phyloP scores from a whole-genome alignment of 2,329 filamentous ascomycete species.

The Xylaria sp. region DNA sequence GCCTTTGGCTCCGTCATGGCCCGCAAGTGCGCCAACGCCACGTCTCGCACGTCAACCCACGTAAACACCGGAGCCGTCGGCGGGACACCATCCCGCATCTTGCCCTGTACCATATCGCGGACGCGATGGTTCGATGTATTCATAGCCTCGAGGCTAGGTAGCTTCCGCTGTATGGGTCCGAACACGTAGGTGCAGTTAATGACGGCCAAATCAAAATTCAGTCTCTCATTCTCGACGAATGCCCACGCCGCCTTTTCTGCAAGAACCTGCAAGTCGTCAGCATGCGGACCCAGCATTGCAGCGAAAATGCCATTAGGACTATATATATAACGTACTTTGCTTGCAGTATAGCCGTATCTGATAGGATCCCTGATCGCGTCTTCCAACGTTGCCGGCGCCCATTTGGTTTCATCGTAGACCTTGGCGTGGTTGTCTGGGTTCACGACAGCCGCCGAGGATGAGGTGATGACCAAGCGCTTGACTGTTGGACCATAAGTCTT shows the following conservation, averaged over 20 bases:
- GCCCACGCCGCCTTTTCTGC: constrained; percentile 72
- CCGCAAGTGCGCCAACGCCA: constrained; percentile 67
- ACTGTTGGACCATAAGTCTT: constrained; percentile 55
- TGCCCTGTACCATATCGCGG: constrained; percentile 66
- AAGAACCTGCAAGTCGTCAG: constrained; percentile 55
- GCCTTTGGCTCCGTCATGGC: constrained; percentile 62
- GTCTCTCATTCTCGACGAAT: constrained; percentile 60
- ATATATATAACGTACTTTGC: constrained; percentile 52
- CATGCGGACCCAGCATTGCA: background rate
- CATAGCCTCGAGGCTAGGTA: constrained; percentile 66
- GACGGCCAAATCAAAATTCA: constrained; percentile 64
- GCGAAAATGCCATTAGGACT: constrained; percentile 29
- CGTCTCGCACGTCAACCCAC: constrained; percentile 66
- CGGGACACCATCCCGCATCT: constrained; percentile 61
- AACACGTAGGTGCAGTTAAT: constrained; percentile 69
- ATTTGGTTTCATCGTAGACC: constrained; percentile 49
- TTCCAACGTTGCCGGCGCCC: constrained; percentile 47
- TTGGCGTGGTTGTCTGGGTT: constrained; percentile 45
- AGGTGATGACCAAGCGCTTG: constrained; percentile 65
- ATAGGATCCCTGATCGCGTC: constrained; percentile 40
- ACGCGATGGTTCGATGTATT: constrained; percentile 78
- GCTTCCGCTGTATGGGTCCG: constrained; percentile 67
- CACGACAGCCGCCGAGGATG: constrained; percentile 53
- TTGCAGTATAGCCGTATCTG: constrained; percentile 43
- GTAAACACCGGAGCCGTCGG: constrained; percentile 62